Conservation (phyloP, 345 rosid species). For the Hypericum perforatum region DNA sequence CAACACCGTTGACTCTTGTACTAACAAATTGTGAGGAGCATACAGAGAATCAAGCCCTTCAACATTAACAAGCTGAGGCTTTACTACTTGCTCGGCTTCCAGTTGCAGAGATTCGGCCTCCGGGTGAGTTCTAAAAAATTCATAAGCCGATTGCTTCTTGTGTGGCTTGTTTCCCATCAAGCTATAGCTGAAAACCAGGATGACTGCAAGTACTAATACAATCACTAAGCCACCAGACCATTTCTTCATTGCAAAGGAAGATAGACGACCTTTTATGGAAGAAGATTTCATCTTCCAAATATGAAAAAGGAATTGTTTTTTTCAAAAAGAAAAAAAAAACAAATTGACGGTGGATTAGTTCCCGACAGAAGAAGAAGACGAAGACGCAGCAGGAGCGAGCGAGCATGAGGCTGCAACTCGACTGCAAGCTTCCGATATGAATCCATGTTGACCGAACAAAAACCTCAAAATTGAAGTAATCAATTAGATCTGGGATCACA, state of each 20-base stretch:
- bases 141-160: constrained; percentile 36
- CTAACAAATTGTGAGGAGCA: constrained; percentile 33
- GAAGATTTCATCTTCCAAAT: constrained; percentile 12
- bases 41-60: constrained; percentile 54
- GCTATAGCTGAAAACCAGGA: constrained; percentile 46
- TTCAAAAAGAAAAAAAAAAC: too few relatives aligned
- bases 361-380: too few relatives aligned
- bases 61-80: constrained; percentile 32
- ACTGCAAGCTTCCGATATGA: too few relatives aligned
- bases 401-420: too few relatives aligned
- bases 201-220: constrained; percentile 40
- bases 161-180: constrained; percentile 29
- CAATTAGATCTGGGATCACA: too few relatives aligned
- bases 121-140: constrained; percentile 34
- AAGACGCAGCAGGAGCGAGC: too few relatives aligned
- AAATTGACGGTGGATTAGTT: too few relatives aligned
- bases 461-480: too few relatives aligned
- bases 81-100: constrained; percentile 20
- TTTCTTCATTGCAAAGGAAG: constrained; percentile 45
- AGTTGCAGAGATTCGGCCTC: constrained; percentile 17
- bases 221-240: constrained; percentile 71
- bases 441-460: too few relatives aligned
- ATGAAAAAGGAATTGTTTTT: too few relatives aligned
- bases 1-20: constrained; percentile 33
- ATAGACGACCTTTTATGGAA: constrained; percentile 25